These are phyloP conservation scores for Halenospora varia DNA, from an alignment of 495 filamentous ascomycete species.

Conservation along the genomic window DNA sequence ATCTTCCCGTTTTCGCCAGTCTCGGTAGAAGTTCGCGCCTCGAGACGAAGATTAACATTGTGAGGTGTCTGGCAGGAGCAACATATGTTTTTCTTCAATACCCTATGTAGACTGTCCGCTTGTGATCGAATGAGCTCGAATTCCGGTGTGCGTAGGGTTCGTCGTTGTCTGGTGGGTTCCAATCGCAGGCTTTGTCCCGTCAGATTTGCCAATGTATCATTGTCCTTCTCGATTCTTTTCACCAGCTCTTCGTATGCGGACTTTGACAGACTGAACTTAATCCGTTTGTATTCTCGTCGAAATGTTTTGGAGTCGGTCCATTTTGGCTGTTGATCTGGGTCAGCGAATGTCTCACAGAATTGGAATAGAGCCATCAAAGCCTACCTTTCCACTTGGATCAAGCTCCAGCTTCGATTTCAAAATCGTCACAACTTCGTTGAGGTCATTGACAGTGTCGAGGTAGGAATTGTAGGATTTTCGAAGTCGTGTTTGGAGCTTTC, in stretches of 20 bases:
- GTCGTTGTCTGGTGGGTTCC: constrained; percentile 21
- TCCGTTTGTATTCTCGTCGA: constrained; percentile 14
- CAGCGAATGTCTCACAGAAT: background rate
- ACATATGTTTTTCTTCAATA: constrained; percentile 27
- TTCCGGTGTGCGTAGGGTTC: constrained; percentile 6
- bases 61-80: constrained; percentile 29
- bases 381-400: constrained; percentile 16
- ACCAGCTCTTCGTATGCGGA: constrained; percentile 28
- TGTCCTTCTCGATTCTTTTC: constrained; percentile 27
- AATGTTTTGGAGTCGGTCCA: background rate
- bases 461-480: constrained; percentile 21
- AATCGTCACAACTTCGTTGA: constrained; percentile 20
- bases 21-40: background rate
- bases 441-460: constrained; percentile 18
- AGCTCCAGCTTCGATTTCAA: constrained; percentile 20
- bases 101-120: constrained; percentile 31
- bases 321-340: background rate
- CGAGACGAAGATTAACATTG: constrained; percentile 22
- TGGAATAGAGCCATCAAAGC: constrained; percentile 18
- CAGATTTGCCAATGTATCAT: constrained; percentile 32
- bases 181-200: constrained; percentile 29
- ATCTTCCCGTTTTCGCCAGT: background rate
- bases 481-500: constrained; percentile 16
- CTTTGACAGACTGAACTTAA: constrained; percentile 30
- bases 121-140: constrained; percentile 27